These are phyloP conservation scores for Strobilomyces confusus DNA, from an alignment of 768 basidiomycete genomes.

Conservation along the genomic window DNA sequence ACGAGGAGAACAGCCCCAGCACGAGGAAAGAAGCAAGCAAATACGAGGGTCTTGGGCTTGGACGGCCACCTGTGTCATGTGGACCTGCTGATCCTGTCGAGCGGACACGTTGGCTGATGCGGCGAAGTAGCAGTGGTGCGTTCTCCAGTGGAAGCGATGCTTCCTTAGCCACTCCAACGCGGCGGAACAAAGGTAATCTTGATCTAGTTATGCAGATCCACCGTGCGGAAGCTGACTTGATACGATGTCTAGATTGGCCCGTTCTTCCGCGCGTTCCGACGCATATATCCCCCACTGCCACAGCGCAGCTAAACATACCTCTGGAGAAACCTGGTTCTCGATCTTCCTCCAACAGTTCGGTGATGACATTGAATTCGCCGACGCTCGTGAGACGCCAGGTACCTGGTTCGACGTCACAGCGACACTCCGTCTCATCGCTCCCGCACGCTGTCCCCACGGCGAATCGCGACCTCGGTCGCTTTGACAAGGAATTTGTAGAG, in stretches of 20 bases:
- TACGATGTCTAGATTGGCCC: slow-evolving; percentile 46
- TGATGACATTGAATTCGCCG: slow-evolving; percentile 44
- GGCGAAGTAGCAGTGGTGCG: slow-evolving; percentile 77
- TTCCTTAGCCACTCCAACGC: slow-evolving; percentile 60
- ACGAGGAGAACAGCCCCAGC: slow-evolving; percentile 62
- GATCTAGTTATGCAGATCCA: slow-evolving; percentile 33
- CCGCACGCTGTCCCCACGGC: slow-evolving; percentile 29
- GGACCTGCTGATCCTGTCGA: slow-evolving; percentile 33
- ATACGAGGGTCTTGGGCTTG: slow-evolving; percentile 65
- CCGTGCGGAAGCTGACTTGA: not conserved
- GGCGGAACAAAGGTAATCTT: slow-evolving; percentile 46
- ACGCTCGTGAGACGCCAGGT: slow-evolving; percentile 36
- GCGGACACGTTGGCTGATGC: slow-evolving; percentile 60
- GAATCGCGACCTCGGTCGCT: slow-evolving; percentile 58
- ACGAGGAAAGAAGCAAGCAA: slow-evolving; percentile 44
- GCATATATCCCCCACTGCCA: slow-evolving; percentile 46
- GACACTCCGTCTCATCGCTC: slow-evolving; percentile 21
- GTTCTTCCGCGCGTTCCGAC: slow-evolving; percentile 47
- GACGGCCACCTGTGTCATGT: slow-evolving; percentile 42
- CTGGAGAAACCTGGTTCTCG: slow-evolving; percentile 53
- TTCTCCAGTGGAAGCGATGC: slow-evolving; percentile 75
- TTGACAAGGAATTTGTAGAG: slow-evolving; percentile 78
- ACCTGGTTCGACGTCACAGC: slow-evolving; percentile 23
- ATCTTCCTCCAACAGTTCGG: slow-evolving; percentile 53
- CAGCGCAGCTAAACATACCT: slow-evolving; percentile 32